Evolutionary conservation across 768 basidiomycete genomes (phyloP), one percentile per base, ranked within the genome.

Genomic region (Phallus indusiatus): DNA sequence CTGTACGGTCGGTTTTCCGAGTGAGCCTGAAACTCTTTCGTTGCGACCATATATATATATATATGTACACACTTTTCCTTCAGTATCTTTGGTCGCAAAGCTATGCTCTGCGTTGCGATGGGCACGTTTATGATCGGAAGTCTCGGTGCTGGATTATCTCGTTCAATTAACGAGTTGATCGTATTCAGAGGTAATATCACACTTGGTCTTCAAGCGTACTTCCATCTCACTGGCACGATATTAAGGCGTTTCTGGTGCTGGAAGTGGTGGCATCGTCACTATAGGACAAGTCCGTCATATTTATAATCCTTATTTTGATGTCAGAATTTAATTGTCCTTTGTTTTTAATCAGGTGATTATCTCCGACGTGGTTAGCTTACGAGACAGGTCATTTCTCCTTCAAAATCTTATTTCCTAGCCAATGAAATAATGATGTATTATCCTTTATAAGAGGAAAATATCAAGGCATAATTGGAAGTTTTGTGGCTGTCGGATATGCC

Each of bases 221-320:
- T 22, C 36, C 42, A 2, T 56, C 16, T 21, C 42, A n/a, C n/a
- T n/a, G n/a, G n/a, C n/a, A 20, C 28, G 28, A 42, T 6, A 1
- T 49, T n/a, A n/a, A 59, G 57, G 49, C 16, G 22, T 88, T 33
- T 81, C 85, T 36, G 86, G 86, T 33, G 78, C 81, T 1, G 86
- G 87, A 10, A 86, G 86, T 60, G 86, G 86, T 9, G 84, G 83
- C 2, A 81, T 88, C 56, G 72, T 84, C 33, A 85, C 84, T 60
- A 78, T 88, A 71, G 73, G 77, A 33, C 57, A 59, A 33, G 57
- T 52, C 20, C 3, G 57, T 49, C 47, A 42, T 42, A 33, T 12
- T n/a, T n/a, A n/a, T n/a, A n/a, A 6, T 48, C 9, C 21, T 21
- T 10, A 21, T 34, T 48, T 20, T 28, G 28, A 22, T 48, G 3